A percentile compares a stretch with the other conserved stretches of the same genome.
phyloP scores from a whole-genome alignment of 179 eudicot species.

The Beta macrorhiza region DNA sequence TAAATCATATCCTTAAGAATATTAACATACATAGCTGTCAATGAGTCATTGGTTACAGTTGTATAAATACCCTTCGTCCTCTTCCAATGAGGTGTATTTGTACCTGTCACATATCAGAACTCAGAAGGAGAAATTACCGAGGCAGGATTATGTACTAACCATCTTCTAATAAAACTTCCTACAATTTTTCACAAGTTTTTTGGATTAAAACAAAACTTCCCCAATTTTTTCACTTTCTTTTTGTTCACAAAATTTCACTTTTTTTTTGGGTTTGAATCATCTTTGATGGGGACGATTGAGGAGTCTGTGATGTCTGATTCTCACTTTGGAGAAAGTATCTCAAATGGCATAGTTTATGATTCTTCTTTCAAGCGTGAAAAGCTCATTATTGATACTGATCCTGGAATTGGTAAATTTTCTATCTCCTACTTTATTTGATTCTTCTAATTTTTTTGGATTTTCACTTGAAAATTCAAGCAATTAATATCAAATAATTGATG shows the following conservation, averaged over 20 bases:
- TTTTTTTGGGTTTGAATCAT: not conserved
- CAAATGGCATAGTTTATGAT: constrained; percentile 15
- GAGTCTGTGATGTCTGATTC: constrained; percentile 26
- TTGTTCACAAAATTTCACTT: not conserved
- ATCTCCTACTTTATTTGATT: not conserved
- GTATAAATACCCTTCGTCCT: not conserved
- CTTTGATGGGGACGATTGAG: constrained; percentile 31
- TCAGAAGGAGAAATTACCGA: not conserved
- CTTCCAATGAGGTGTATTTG: not conserved
- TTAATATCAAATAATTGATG: not conserved
- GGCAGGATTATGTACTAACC: not conserved
- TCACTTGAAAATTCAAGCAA: not conserved
- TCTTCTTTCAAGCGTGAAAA: constrained; percentile 38
- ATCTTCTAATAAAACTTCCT: not conserved
- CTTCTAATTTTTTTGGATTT: not conserved
- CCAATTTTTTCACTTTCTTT: not conserved
- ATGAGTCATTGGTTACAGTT: constrained; percentile 13
- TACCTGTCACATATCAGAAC: too few species aligned
- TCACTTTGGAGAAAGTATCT: constrained; percentile 12
- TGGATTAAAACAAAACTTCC: not conserved
- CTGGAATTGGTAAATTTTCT: constrained; percentile 68
- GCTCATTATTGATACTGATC: constrained; percentile 91
- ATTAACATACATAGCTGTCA: constrained; percentile 1
- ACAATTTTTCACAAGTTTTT: not conserved
- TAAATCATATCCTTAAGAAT: too few species aligned